Conservation (phyloP, 345 rosid species). For the Murraya koenigii region DNA sequence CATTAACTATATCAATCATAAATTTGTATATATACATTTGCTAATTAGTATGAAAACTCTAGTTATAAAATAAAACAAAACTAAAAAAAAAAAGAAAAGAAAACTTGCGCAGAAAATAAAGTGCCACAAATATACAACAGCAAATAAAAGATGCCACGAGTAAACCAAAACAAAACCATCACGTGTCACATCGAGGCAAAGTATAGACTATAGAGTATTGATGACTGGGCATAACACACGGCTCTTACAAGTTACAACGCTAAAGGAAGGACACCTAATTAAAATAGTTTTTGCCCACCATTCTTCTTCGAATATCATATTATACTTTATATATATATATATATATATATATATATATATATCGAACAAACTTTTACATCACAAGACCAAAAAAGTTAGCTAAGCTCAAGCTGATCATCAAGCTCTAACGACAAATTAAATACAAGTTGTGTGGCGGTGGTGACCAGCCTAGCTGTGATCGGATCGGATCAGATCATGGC, state of each 20-base stretch:
- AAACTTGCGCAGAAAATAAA: neutral
- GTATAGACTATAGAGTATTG: neutral
- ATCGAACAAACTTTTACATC: no score
- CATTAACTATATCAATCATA: no score
- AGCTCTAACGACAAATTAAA: no score
- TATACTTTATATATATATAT: no score
- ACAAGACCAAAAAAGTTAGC: neutral
- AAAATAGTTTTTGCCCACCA: neutral
- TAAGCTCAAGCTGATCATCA: no score
- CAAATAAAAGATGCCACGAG: neutral
- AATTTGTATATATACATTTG: no score
- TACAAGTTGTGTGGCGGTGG: neutral
- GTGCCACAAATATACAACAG: neutral
- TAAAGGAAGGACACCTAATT: neutral
- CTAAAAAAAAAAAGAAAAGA: neutral
- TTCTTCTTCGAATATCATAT: no score
- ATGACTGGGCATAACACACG: slow-evolving; percentile 14
- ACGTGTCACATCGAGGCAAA: neutral
- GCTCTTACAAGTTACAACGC: neutral
- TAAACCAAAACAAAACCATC: neutral
- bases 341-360: no score
- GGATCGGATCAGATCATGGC: slow-evolving; percentile 28
- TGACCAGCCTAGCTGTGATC: neutral
- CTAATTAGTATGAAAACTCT: no score
- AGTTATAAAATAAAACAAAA: no score